Conservation (phyloP, 2,329 filamentous ascomycete species). For the Plectosphaerella sp. region DNA sequence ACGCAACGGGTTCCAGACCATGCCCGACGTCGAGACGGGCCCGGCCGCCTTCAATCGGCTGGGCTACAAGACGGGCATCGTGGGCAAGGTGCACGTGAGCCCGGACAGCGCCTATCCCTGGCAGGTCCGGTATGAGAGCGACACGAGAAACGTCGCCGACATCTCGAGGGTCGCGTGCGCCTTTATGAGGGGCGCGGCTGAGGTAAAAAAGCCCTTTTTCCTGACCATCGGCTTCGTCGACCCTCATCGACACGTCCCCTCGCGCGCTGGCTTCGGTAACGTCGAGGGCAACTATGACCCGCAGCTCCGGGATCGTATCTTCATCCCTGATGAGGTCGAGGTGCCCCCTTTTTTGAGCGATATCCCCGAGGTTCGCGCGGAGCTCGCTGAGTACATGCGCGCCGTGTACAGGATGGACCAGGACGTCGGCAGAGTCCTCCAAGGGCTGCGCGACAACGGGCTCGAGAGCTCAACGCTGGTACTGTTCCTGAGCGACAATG, state of each 20-base stretch:
- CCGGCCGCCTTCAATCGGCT: slow-evolving; percentile 30
- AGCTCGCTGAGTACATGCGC: slow-evolving; percentile 34
- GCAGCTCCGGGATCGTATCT: slow-evolving; percentile 16
- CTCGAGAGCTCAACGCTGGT: slow-evolving; percentile 36
- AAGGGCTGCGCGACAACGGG: not conserved
- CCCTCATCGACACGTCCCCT: slow-evolving; percentile 35
- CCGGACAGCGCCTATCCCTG: slow-evolving; percentile 34
- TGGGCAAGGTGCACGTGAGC: slow-evolving; percentile 45
- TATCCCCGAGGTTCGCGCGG: slow-evolving; percentile 30
- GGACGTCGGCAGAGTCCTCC: slow-evolving; percentile 1
- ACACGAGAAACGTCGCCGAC: slow-evolving; percentile 35
- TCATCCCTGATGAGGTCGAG: slow-evolving; percentile 26
- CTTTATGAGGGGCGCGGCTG: slow-evolving; percentile 30
- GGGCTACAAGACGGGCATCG: slow-evolving; percentile 40
- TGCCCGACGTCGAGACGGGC: slow-evolving; percentile 12
- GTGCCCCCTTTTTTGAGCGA: slow-evolving; percentile 24
- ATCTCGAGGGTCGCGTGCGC: slow-evolving; percentile 29
- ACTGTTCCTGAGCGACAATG: slow-evolving; percentile 44
- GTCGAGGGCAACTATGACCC: slow-evolving; percentile 21
- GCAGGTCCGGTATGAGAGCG: slow-evolving; percentile 32
- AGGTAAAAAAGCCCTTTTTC: slow-evolving; percentile 30
- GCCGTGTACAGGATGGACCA: slow-evolving; percentile 1
- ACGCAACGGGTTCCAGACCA: slow-evolving; percentile 36
- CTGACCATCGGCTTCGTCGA: slow-evolving; percentile 42
- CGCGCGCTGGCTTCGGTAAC: slow-evolving; percentile 38